Evolutionary conservation across 768 basidiomycete genomes (phyloP), one percentile per base, ranked within the genome.

Genomic region (Hygrocybe coccinea): DNA sequence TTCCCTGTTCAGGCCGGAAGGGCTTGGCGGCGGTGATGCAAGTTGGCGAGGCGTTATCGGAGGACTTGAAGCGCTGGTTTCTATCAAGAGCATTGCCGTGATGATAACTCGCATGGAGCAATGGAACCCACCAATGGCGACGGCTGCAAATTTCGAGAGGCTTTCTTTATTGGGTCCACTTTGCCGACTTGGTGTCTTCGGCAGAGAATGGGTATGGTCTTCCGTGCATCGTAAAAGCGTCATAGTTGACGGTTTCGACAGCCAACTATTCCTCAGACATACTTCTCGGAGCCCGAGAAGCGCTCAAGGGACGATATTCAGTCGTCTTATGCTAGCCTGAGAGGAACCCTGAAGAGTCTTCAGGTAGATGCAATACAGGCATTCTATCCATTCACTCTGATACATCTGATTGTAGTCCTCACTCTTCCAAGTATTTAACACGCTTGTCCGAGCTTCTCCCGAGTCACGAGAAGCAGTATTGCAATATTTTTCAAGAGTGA

Each of bases 231-330:
- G 47, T 45, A 4, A 43, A 7, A 53, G 44, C 52, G 44, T 50
- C 62, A 50, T 59, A 50, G 24, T 55, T 49, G 36, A 24, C 44
- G 21, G 45, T 56, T 50, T 49, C 46, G 45, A 59, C 8, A 95
- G 95, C 91, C 91, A 9, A 72, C 72, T 10, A 83, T 97, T 52
- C 80, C 87, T 2, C 75, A 80, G 56, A 80, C 82, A 0, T 97
- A 95, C 65, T 98, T 97, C 70, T 83, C 91, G 0, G 86, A 95
- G 29, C 84, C 90, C 0, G 84, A 85, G n/a, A 85, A 86, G 53
- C 82, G 90, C 38, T 77, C 81, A 34, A 76, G 80, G 11, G 78
- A 76, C 14, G 92, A 95, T 61, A 73, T 95, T 15, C 85, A 94
- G 22, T 86, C 91, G 0, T 87, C 93, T 2, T 87, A 85, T 62